Conservation (phyloP, 495 filamentous ascomycete species). For the Neurospora sp. region DNA sequence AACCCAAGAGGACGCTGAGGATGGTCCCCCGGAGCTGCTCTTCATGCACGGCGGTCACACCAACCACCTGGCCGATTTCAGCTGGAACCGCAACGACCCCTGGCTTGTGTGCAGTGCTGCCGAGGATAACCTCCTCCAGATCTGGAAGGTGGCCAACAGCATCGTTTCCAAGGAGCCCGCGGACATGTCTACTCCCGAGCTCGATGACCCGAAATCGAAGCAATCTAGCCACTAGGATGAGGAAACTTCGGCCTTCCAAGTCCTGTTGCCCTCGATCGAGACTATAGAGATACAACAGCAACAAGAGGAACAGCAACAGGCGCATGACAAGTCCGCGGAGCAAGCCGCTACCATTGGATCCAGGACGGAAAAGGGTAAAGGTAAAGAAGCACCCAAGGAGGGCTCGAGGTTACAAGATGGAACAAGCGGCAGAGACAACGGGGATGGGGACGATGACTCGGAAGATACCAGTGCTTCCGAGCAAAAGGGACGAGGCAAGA, state of each 20-base stretch:
- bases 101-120: constrained; percentile 93
- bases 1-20: constrained; percentile 87
- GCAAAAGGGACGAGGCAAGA: background rate
- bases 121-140: constrained; percentile 92
- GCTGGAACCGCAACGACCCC: constrained; percentile 91
- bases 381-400: background rate
- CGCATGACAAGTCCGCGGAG: background rate
- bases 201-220: constrained; percentile 38
- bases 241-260: background rate
- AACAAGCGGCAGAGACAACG: background rate
- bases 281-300: background rate
- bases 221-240: background rate
- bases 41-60: constrained; percentile 99
- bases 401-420: background rate
- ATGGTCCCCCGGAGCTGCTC: constrained; percentile 90
- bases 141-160: constrained; percentile 89
- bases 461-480: background rate
- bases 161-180: constrained; percentile 76
- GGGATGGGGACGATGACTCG: background rate
- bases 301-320: background rate
- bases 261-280: background rate
- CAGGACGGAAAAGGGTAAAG: background rate
- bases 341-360: background rate
- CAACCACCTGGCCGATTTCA: constrained; percentile 90
- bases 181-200: constrained; percentile 67